Evolutionary conservation across 768 basidiomycete species (phyloP).

Genomic region (Candolleomyces efflorescens): DNA sequence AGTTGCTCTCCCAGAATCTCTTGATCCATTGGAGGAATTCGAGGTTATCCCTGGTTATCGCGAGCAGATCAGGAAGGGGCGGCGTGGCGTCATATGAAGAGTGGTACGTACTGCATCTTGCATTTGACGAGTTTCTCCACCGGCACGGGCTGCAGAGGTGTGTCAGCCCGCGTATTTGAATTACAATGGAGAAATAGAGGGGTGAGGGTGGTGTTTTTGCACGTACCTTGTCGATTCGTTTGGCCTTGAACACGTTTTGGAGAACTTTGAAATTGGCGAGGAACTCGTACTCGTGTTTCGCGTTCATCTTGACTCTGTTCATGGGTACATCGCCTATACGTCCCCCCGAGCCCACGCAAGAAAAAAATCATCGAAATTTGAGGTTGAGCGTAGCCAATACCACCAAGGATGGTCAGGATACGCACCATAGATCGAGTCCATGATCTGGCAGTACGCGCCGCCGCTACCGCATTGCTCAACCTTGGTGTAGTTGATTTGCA

Average conservation of each 20-base stretch:
- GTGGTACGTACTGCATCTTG: slow-evolving; percentile 89
- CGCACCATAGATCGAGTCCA: slow-evolving; percentile 92
- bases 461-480: slow-evolving; percentile 90
- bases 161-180: background rate
- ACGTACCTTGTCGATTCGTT: slow-evolving; percentile 91
- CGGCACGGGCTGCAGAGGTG: slow-evolving; percentile 68
- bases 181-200: no score
- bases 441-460: slow-evolving; percentile 90
- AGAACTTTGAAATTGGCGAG: slow-evolving; percentile 94
- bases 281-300: slow-evolving; percentile 95
- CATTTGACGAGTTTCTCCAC: slow-evolving; percentile 96
- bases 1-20: slow-evolving; percentile 93
- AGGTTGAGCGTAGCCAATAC: slow-evolving; percentile 2
- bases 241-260: slow-evolving; percentile 86
- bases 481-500: slow-evolving; percentile 89
- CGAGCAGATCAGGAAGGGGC: background rate
- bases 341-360: background rate
- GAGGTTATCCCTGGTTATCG: slow-evolving; percentile 75
- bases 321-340: slow-evolving; percentile 82
- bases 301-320: slow-evolving; percentile 91
- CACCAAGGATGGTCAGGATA: slow-evolving; percentile 12
- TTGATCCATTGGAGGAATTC: slow-evolving; percentile 98
- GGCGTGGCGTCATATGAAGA: background rate
- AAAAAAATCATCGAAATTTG: slow-evolving; percentile 9
- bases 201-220: background rate